These are phyloP conservation scores for Penicillium paneum DNA, from an alignment of 2,329 filamentous ascomycete genomes.

Conservation along the genomic window DNA sequence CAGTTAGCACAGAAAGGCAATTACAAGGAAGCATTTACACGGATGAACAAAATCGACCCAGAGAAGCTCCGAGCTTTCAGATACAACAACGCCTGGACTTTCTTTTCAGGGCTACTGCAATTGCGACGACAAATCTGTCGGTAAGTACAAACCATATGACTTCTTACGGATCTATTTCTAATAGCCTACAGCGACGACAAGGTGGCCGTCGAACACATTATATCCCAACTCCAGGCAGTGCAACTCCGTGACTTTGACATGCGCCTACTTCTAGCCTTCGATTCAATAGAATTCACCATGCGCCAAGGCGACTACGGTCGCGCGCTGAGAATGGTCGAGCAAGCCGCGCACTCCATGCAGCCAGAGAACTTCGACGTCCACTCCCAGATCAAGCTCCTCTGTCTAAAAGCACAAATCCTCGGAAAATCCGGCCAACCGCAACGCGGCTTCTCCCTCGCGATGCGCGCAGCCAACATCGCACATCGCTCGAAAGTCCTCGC, in stretches of 20 bases:
- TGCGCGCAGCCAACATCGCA: slow-evolving; percentile 72
- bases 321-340: slow-evolving; percentile 56
- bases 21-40: slow-evolving; percentile 65
- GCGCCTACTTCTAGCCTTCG: slow-evolving; percentile 55
- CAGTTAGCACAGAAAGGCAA: slow-evolving; percentile 62
- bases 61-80: slow-evolving; percentile 70
- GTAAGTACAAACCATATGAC: slow-evolving; percentile 23
- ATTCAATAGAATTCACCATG: slow-evolving; percentile 59
- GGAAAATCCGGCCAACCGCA: slow-evolving; percentile 66
- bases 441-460: slow-evolving; percentile 70
- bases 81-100: slow-evolving; percentile 59
- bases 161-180: slow-evolving; percentile 6
- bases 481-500: slow-evolving; percentile 67
- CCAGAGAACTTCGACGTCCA: slow-evolving; percentile 61
- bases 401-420: slow-evolving; percentile 69
- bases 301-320: slow-evolving; percentile 51
- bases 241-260: slow-evolving; percentile 58
- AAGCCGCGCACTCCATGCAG: slow-evolving; percentile 51
- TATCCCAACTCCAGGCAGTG: slow-evolving; percentile 56
- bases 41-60: slow-evolving; percentile 59
- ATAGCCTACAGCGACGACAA: slow-evolving; percentile 51
- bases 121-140: slow-evolving; percentile 43
- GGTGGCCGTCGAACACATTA: slow-evolving; percentile 54
- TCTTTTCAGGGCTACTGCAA: slow-evolving; percentile 44
- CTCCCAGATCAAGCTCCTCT: slow-evolving; percentile 67